Evolutionary conservation across 1,284 basidiomycete genomes (phyloP), one percentile per base, ranked within the genome.

Genomic region (Afroboletus lepidellus): DNA sequence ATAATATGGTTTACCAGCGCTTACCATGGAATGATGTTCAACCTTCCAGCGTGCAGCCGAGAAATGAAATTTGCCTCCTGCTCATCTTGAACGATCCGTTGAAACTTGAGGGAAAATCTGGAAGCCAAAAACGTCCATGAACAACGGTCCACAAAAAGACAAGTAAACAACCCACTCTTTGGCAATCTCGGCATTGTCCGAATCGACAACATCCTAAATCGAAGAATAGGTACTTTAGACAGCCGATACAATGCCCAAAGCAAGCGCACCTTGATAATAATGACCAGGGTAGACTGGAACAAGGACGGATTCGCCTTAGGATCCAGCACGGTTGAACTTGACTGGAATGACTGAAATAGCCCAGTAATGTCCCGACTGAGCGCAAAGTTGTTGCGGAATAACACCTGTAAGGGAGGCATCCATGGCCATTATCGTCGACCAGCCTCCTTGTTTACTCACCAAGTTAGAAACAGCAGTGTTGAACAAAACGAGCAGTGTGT

Each of bases 331-430:
- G 77, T 75, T 0, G 81, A 77, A 8, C 81, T 83, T 0, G 81
- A 80, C 57, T 85, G 83, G 69, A 85, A 85, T 0, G 83, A 83
- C 53, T 82, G 77, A 56, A 85, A 85, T 1, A 84, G 72, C 1
- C 77, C 79, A 5, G 77, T 72, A 30, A 85, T 82, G 56, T 83
- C 79, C 11, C 82, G 69, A 23, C 78, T 78, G 2, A 84, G 62
- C 0, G 81, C 80, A 54, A 84, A 85, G 53, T 85, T 84, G 54
- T 85, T 85, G 6, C 83, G 74, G 67, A 84, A 84, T 1, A 85
- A 67, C 0, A 84, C 78, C 81, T 83, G 41, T 3, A 41, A 9
- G 20, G 5, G 23, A 48, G 39, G 18, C 0, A 12, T 24, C 13
- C 2, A 9, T 5, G 6, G 16, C 53, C 21, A 41, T n/a, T 9